phyloP scores from a whole-genome alignment of 2,329 filamentous ascomycete species.

The Rugonectria rugulosa region DNA sequence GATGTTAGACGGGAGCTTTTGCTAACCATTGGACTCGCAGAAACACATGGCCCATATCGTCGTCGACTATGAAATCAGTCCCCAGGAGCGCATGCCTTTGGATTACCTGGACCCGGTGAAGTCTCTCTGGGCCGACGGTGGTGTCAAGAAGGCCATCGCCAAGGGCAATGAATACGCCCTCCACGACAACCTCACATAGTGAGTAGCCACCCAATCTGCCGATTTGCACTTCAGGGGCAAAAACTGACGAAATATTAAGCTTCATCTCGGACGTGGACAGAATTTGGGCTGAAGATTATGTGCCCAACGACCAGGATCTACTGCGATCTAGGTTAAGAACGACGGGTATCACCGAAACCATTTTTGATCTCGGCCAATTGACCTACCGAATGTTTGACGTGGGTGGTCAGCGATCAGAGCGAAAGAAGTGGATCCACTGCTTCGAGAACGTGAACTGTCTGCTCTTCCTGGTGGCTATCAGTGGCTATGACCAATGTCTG shows the following conservation, averaged over 20 bases:
- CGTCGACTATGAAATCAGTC: slow-evolving; percentile 81
- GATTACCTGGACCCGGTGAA: slow-evolving; percentile 85
- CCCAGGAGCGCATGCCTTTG: slow-evolving; percentile 79
- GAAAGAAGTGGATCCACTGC: slow-evolving; percentile 98
- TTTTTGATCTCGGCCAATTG: slow-evolving; percentile 89
- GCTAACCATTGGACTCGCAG: slow-evolving; percentile 61
- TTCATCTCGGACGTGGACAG: slow-evolving; percentile 84
- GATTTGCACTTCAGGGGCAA: not conserved
- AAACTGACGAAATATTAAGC: slow-evolving; percentile 55
- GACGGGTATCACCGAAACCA: slow-evolving; percentile 94
- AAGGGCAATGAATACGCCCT: slow-evolving; percentile 97
- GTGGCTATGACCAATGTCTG: slow-evolving; percentile 94
- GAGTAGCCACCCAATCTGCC: slow-evolving; percentile 51
- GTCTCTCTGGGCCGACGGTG: slow-evolving; percentile 81
- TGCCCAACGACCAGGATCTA: slow-evolving; percentile 94
- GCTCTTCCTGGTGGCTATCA: slow-evolving; percentile 93
- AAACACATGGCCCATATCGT: slow-evolving; percentile 80
- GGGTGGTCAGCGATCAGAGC: slow-evolving; percentile 88
- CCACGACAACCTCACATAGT: slow-evolving; percentile 96
- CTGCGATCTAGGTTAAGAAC: slow-evolving; percentile 89
- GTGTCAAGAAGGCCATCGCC: slow-evolving; percentile 85
- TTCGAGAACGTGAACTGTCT: slow-evolving; percentile 94
- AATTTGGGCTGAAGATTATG: slow-evolving; percentile 77
- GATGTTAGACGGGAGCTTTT: slow-evolving; percentile 35
- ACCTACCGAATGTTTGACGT: slow-evolving; percentile 98